Conservation (phyloP, 306 rosid genomes). For the Oemleria cerasiformis region DNA sequence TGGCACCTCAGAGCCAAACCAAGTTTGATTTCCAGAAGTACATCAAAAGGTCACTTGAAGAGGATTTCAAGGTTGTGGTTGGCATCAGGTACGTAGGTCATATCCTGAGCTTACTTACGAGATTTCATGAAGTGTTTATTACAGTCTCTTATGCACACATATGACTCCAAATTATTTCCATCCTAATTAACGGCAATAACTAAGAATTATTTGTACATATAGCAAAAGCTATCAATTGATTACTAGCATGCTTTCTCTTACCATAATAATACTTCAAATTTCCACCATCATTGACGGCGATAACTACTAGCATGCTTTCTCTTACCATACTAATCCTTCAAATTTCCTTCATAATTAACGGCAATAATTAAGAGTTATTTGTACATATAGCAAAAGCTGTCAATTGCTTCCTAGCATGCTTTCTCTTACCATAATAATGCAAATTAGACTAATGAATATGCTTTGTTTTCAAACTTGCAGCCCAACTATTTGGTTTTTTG, state of each 20-base stretch:
- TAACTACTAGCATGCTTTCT: too few species aligned
- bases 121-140: too few species aligned
- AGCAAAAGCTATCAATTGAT: not conserved
- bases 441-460: not conserved
- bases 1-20: slow-evolving; percentile 66
- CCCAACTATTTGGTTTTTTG: slow-evolving; percentile 30
- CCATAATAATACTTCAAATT: too few species aligned
- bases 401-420: not conserved
- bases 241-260: not conserved
- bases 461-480: slow-evolving; percentile 15
- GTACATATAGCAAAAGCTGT: too few species aligned
- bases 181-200: too few species aligned
- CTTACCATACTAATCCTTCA: too few species aligned
- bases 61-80: slow-evolving; percentile 82
- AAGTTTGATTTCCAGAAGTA: slow-evolving; percentile 71
- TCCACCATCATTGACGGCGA: too few species aligned
- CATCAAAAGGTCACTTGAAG: slow-evolving; percentile 69
- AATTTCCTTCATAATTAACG: too few species aligned
- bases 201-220: too few species aligned
- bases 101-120: not conserved
- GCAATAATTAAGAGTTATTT: too few species aligned
- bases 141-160: too few species aligned
- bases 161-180: too few species aligned
- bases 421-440: not conserved
- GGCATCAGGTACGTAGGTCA: slow-evolving; percentile 75